Evolutionary conservation across 1,284 basidiomycete genomes (phyloP).

Genomic region (Moesziomyces parantarcticus): DNA sequence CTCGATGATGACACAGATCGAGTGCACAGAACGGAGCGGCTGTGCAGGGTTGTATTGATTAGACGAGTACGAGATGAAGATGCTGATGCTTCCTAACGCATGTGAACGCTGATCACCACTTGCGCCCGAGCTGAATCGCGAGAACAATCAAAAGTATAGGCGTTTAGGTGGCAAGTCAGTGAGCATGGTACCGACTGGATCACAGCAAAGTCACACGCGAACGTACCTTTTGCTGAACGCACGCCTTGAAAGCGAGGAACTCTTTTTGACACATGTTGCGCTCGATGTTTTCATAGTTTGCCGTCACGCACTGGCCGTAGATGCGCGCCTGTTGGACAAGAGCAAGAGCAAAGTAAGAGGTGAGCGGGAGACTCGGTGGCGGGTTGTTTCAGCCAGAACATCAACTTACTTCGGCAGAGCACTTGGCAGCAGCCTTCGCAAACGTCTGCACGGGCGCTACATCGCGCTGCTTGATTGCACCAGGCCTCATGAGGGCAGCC

Average conservation of each 20-base stretch:
- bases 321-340: conserved; percentile 72
- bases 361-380: not conserved
- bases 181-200: no score
- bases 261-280: conserved; percentile 82
- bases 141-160: not conserved
- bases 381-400: not conserved
- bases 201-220: no score
- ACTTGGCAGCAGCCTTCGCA: conserved; percentile 46
- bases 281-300: conserved; percentile 79
- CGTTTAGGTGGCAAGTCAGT: not conserved
- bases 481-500: conserved; percentile 28
- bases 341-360: not conserved
- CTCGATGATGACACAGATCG: no score
- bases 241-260: conserved; percentile 79
- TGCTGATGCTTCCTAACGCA: no score
- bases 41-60: no score
- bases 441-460: conserved; percentile 50
- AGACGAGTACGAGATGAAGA: no score
- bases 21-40: no score
- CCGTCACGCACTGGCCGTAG: conserved; percentile 83
- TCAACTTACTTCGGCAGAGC: conserved; percentile 35
- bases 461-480: conserved; percentile 41
- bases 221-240: conserved; percentile 72
- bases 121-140: conserved; percentile 30
- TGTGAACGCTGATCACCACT: conserved; percentile 13